These are phyloP conservation scores for Hawksworthiomyces lignivorus DNA, from an alignment of 2,329 filamentous ascomycete genomes.

Conservation along the genomic window DNA sequence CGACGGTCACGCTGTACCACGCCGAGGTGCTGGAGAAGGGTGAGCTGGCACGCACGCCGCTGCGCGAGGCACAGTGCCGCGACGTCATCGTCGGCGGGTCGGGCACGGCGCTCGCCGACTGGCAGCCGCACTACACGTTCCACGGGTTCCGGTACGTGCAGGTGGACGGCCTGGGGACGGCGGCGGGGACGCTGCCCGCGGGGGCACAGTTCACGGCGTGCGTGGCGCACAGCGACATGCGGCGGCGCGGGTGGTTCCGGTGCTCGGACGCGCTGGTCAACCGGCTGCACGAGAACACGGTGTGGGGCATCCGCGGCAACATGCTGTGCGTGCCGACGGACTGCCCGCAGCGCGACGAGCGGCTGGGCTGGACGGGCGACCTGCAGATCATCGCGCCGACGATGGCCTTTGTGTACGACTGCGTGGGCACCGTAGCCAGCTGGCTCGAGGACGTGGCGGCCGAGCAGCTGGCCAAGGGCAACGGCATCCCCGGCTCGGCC, in stretches of 20 bases:
- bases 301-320: slow-evolving; percentile 52
- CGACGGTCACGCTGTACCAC: slow-evolving; percentile 35
- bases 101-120: slow-evolving; percentile 22
- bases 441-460: slow-evolving; percentile 43
- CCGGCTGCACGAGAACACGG: slow-evolving; percentile 44
- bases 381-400: slow-evolving; percentile 42
- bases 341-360: slow-evolving; percentile 49
- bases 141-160: slow-evolving; percentile 41
- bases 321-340: slow-evolving; percentile 52
- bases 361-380: slow-evolving; percentile 47
- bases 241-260: slow-evolving; percentile 39
- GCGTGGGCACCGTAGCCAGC: slow-evolving; percentile 37
- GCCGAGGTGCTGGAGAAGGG: slow-evolving; percentile 47
- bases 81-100: slow-evolving; percentile 27
- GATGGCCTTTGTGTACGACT: slow-evolving; percentile 46
- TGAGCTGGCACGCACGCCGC: slow-evolving; percentile 32
- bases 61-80: slow-evolving; percentile 33
- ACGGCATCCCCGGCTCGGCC: slow-evolving; percentile 24
- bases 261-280: slow-evolving; percentile 47
- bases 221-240: slow-evolving; percentile 45
- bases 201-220: slow-evolving; percentile 20
- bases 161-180: slow-evolving; percentile 20
- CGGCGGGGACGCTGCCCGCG: slow-evolving; percentile 25
- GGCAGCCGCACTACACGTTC: slow-evolving; percentile 43
- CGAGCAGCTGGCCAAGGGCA: slow-evolving; percentile 24